A percentile compares a stretch with the other conserved stretches of the same genome.
phyloP scores from a whole-genome alignment of 169 alveolate species.

The Eimeria brunetti region DNA sequence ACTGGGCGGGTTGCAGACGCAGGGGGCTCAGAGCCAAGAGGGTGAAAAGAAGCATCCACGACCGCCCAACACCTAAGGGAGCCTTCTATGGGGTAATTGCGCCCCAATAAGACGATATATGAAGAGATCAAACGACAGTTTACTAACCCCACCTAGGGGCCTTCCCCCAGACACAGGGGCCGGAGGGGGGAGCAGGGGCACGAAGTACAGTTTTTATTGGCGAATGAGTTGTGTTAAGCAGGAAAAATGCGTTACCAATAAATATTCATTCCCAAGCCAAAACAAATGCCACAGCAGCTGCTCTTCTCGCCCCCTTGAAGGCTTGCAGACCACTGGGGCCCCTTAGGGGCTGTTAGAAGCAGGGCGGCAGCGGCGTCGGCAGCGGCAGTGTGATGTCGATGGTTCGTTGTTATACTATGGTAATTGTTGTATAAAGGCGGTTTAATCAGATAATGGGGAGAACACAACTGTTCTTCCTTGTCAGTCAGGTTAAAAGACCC shows the following conservation, averaged over 20 bases:
- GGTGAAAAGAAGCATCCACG: not conserved
- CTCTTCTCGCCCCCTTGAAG: not conserved
- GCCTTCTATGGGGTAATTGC: not conserved
- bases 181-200: not conserved
- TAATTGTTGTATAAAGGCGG: not conserved
- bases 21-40: slow-evolving; percentile 15
- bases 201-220: not conserved
- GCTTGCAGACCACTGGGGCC: not conserved
- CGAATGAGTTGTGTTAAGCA: not conserved
- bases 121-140: not conserved
- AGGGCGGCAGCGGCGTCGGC: not conserved
- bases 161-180: not conserved
- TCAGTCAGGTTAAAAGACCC: not conserved
- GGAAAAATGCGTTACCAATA: not conserved
- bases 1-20: not conserved
- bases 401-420: not conserved
- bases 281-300: not conserved
- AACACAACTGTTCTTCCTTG: not conserved
- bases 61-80: not conserved
- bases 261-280: not conserved
- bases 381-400: not conserved
- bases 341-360: not conserved
- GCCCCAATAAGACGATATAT: not conserved
- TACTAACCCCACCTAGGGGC: not conserved
- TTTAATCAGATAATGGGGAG: not conserved